Evolutionary conservation across 129 eudicot species (phyloP).

Genomic region (Flaveria linearis): DNA sequence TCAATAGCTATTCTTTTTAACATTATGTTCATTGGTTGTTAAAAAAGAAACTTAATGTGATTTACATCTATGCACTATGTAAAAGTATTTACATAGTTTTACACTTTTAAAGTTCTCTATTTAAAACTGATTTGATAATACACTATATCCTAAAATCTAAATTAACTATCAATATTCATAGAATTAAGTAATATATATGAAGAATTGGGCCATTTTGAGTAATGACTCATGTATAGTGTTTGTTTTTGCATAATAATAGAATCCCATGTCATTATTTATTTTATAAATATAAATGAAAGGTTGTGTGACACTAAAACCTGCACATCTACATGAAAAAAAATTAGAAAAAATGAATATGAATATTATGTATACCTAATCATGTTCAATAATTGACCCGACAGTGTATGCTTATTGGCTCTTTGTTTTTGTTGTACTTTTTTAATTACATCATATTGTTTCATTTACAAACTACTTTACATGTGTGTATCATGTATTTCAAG

Average conservation of each 20-base stretch:
- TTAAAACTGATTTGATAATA: too few species aligned
- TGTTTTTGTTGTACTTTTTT: background rate
- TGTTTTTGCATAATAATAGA: slow-evolving; percentile 25
- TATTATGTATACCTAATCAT: slow-evolving; percentile 34
- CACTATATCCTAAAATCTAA: too few species aligned
- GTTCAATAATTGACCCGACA: slow-evolving; percentile 24
- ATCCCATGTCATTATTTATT: slow-evolving; percentile 6
- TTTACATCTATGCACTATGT: too few species aligned
- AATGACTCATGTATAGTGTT: background rate
- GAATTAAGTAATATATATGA: background rate
- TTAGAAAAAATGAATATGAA: background rate
- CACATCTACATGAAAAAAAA: background rate
- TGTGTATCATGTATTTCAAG: too few species aligned
- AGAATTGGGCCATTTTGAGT: background rate
- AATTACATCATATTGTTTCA: background rate
- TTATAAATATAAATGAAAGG: background rate
- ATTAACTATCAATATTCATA: background rate
- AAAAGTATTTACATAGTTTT: too few species aligned
- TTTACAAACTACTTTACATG: too few species aligned
- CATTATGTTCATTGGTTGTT: too few species aligned
- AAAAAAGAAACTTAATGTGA: too few species aligned
- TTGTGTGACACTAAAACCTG: background rate
- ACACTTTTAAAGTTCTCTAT: too few species aligned
- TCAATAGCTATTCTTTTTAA: too few species aligned
- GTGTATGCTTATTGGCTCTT: slow-evolving; percentile 2